Base-by-base conservation (phyloP, 2,329 filamentous ascomycete genomes). In the Paracoccidioides lutzii region DNA sequence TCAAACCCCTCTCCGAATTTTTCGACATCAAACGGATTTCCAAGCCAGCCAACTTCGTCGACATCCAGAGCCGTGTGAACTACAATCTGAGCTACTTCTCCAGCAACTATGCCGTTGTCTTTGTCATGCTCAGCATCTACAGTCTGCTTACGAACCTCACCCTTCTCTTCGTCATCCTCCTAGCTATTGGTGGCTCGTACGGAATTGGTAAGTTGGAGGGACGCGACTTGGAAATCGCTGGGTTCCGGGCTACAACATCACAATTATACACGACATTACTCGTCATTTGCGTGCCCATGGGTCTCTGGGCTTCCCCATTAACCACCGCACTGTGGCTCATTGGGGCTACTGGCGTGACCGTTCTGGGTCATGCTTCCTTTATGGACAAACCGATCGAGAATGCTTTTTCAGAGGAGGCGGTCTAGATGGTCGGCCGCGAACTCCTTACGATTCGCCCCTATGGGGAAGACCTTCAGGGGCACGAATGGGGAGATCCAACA, bases 381-480 rank as follows among this genome's bases (percentile, higher is more conserved):
- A 84, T 97, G 86, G 91, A 97, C 73, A 96, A 95, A 82, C 91
- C 91, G 58, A 95, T 97, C 79, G 93, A 97, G 84, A 91, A 94
- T 90, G 90, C 90, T 96, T 98, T 98, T 96, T 96, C 91, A 81
- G 93, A 94, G 90, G 93, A 98, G 91, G 91, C 93, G 90, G 93
- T 98, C 87, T 98, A 97, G 84, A 81, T 94, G 90, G 90, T 97
- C 93, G 91, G 89, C 91, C 91, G 93, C 93, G 87, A 93, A 86
- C 90, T 95, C 91, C 90, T 77, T 76, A 80, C 75, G 76, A 77
- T 79, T 84, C 86, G 90, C 90, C 90, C 88, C 85, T 79, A 82
- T 90, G 88, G 91, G 91, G 90, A 96, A 96, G 91, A 96, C 89
- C 90, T 93, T 87, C 88, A 81, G 87, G 88, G 87, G 87, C 84